Base-by-base conservation (phyloP, 1,284 basidiomycete species). In the Malassezia vespertilionis region DNA sequence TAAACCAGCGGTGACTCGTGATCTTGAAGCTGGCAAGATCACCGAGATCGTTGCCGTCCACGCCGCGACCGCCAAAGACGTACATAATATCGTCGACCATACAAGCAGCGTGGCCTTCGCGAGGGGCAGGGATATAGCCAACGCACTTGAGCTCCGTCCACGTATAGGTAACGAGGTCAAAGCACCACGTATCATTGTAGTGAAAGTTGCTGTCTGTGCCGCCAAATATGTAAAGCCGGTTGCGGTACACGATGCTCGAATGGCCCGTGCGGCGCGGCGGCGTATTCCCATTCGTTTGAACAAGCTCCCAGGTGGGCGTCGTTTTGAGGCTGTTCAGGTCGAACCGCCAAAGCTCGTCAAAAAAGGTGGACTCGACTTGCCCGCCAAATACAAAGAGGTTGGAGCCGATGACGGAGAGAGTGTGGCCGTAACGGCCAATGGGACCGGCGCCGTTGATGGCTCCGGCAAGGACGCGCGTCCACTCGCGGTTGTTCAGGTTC, bases 151-250 rank as follows among this genome's bases (percentile, higher is more conserved):
- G 76, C 71, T 99, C 93, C 11, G 83, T 78, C 93, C 93, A 99
- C 38, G 74, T 78, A 48, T 79, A 78, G 0, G 86, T 84, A 24
- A 77, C 77, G 36, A 89, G 76, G 71, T 95, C 89, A 72, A 88
- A 96, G 21, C 82, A 79, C 93, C 93, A 99, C 5, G 91, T 97
- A 69, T 99, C 93, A 72, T 97, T 97, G 75, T 99, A 99, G 72
- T 97, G 93, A 73, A 87, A 97, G 69, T 86, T 83, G 21, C 90
- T 91, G 64, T 99, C 93, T 5, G 93, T 99, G 42, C 93, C 93
- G 37, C 93, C 93, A 63, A 99, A 97, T 46, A 88, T 88, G 63
- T 45, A 62, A 51, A 99, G 81, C 58, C 82, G 82, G 64, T 93
- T 85, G 53, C 82, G 83, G 67, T 79, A 79, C 2, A 87, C 83